Conservation (phyloP, 2,329 filamentous ascomycete species). For the Fusarium transvaalense region DNA sequence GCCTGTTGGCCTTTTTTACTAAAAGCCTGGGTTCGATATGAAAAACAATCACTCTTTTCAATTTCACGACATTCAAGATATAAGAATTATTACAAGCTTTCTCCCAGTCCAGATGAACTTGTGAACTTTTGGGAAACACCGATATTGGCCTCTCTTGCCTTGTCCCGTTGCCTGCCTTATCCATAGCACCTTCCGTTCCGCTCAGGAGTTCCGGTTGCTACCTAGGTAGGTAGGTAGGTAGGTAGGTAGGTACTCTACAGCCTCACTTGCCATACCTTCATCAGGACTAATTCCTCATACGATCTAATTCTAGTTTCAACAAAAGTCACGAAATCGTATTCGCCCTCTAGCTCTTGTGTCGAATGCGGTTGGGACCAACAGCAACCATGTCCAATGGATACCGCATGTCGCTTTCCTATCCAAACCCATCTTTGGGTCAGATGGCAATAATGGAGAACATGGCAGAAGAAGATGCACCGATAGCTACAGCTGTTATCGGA, state of each 20-base stretch:
- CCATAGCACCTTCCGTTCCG: slow-evolving; percentile 6
- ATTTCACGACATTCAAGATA: neutral
- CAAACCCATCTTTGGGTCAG: slow-evolving; percentile 51
- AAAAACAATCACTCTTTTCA: slow-evolving; percentile 29
- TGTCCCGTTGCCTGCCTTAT: neutral
- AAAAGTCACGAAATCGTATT: neutral
- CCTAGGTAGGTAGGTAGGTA: too few relatives aligned
- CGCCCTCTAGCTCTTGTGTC: neutral
- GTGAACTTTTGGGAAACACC: too few relatives aligned
- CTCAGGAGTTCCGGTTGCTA: neutral
- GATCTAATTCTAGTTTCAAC: neutral
- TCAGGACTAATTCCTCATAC: neutral
- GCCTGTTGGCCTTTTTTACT: slow-evolving; percentile 1
- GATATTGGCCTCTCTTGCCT: neutral
- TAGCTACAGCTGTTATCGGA: slow-evolving; percentile 20
- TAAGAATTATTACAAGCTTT: neutral
- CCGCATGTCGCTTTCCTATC: slow-evolving; percentile 52
- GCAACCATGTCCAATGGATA: slow-evolving; percentile 47
- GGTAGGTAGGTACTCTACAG: too few relatives aligned
- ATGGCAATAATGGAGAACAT: slow-evolving; percentile 42
- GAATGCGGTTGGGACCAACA: neutral
- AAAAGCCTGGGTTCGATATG: slow-evolving; percentile 35
- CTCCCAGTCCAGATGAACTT: neutral
- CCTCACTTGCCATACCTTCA: neutral
- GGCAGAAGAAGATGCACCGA: slow-evolving; percentile 4